phyloP scores from a whole-genome alignment of 768 basidiomycete genomes.

The Amanita molliuscula region DNA sequence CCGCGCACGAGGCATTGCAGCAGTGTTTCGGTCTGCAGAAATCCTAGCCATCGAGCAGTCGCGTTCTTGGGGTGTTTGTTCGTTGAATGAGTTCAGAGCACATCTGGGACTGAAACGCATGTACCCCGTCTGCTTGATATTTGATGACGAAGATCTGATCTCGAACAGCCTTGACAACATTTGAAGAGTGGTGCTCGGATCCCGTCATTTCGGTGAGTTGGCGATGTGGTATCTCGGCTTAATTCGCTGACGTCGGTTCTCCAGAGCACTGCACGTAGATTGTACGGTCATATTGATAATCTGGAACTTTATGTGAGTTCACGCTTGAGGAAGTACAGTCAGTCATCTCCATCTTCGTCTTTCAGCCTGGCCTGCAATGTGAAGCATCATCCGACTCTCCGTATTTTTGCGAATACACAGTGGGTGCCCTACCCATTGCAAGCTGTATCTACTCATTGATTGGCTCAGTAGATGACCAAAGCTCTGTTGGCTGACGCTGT shows the following conservation, averaged over 20 bases:
- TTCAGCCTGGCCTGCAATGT: conserved; percentile 20
- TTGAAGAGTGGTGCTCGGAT: conserved; percentile 48
- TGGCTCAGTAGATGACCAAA: conserved; percentile 26
- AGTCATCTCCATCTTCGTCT: not conserved
- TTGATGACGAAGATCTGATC: not conserved
- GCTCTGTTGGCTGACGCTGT: conserved; percentile 46
- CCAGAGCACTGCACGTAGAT: conserved; percentile 17
- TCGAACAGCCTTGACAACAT: conserved; percentile 27
- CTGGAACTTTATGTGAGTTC: conserved; percentile 22
- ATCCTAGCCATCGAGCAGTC: conserved; percentile 47
- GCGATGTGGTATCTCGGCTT: not conserved
- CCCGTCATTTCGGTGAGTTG: conserved; percentile 29
- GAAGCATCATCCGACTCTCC: conserved; percentile 22
- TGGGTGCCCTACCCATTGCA: conserved; percentile 6
- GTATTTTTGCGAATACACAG: conserved; percentile 50
- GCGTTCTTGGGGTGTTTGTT: conserved; percentile 44
- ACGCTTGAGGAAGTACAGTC: not conserved
- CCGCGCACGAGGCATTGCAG: conserved; percentile 37
- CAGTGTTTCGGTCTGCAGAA: conserved; percentile 38
- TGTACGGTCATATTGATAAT: conserved; percentile 25
- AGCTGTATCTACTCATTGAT: not conserved
- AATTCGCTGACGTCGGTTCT: not conserved
- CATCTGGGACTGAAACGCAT: conserved; percentile 36
- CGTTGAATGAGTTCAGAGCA: conserved; percentile 46
- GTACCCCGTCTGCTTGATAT: conserved; percentile 5